Base-by-base conservation (phyloP, 306 rosid genomes). In the Oemleria cerasiformis region DNA sequence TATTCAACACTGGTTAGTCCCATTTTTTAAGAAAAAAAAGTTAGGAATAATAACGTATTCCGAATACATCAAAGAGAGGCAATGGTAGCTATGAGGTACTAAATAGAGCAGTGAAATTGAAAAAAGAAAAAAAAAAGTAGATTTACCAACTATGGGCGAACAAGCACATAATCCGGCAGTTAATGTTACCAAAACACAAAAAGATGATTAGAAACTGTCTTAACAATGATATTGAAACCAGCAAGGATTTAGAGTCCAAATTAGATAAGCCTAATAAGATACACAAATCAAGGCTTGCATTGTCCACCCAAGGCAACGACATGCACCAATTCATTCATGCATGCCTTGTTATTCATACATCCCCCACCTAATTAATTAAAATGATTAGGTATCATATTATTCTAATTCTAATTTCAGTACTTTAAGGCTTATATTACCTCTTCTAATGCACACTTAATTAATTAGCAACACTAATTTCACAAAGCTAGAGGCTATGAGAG, bases 271-370 rank as follows among this genome's bases (percentile, higher is more conserved):
- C 64, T 2, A 2, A 23, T 2, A 2, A 23, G 10, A 45, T 79
- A 82, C 80, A 54, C 62, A 74, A 80, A 86, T 80, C 86, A 84
- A 71, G 88, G 83, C 15, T 68, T 74, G 63, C 69, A 77, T 78
- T 83, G 68, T 75, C 73, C 80, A 76, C 87, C 78, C 73, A 75
- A 78, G 67, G 72, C 62, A 68, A 75, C 62, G 59, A 67, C 25
- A 50, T n/a, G n/a, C n/a, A n/a, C n/a, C n/a, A 20, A 51, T 59
- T 68, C 66, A 84, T 76, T 72, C 50, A 82, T 74, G 30, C n/a
- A 25, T 25, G 36, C 3, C 36, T 30, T 30, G 36, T 16, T 57
- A 72, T 13, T 36, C 19, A 70, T 25, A 42, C 55, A 21, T 36
- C 14, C 43, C 75, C 70, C 71, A 73, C 79, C 77, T 69, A 54